Conservation (phyloP, 345 rosid genomes). For the Populus ilicifolia region DNA sequence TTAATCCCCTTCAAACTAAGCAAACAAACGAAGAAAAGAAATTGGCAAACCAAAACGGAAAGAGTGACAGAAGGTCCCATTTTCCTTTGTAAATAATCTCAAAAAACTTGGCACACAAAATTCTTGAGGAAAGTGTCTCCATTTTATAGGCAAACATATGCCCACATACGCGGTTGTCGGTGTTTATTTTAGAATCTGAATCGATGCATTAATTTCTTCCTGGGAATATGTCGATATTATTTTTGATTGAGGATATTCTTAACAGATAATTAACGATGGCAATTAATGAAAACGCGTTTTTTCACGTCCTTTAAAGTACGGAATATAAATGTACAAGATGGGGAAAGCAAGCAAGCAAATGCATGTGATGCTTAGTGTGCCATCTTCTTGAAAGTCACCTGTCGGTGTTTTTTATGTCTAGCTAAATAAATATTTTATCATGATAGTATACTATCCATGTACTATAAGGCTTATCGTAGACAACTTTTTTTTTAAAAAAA, state of each 20-base stretch:
- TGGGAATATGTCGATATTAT: neutral
- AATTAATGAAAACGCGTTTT: conserved; percentile 2
- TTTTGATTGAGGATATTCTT: too few relatives aligned
- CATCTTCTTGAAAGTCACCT: neutral
- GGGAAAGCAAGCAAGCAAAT: neutral
- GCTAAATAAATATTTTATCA: too few relatives aligned
- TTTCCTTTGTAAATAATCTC: neutral
- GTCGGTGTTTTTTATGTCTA: conserved; percentile 13
- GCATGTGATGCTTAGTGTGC: conserved; percentile 10
- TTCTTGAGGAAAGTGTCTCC: neutral
- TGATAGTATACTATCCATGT: too few relatives aligned
- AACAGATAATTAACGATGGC: too few relatives aligned
- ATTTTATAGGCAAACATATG: conserved; percentile 1
- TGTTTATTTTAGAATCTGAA: conserved; percentile 7
- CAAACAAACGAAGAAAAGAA: conserved; percentile 3
- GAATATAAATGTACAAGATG: conserved; percentile 2
- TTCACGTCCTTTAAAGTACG: neutral
- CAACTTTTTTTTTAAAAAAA: too few relatives aligned
- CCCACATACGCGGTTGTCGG: conserved; percentile 31
- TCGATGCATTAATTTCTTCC: neutral
- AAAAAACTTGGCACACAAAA: neutral
- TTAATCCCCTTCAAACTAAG: conserved; percentile 8
- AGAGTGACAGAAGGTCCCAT: conserved; percentile 7
- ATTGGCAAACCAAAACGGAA: conserved; percentile 13
- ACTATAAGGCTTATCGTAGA: too few relatives aligned